Percentiles rank a stretch among this genome's conserved stretches.
phyloP scores from a whole-genome alignment of 768 basidiomycete genomes.

The Trametes sanguinea region DNA sequence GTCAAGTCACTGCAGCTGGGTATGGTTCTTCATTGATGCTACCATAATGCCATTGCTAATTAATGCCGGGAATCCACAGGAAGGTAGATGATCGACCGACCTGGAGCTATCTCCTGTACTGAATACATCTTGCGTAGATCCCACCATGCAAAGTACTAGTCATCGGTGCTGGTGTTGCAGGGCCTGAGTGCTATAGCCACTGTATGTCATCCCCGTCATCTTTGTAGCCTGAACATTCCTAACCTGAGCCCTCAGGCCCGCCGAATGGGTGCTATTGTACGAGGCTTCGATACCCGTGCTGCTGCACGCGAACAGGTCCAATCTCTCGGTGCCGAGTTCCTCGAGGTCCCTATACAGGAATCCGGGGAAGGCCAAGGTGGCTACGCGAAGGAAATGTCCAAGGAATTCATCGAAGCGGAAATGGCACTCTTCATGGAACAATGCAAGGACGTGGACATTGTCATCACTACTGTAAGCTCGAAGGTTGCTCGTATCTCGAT shows the following conservation, averaged over 20 bases:
- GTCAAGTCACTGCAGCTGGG: constrained; percentile 91
- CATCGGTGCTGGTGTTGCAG: constrained; percentile 87
- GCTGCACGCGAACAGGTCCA: constrained; percentile 89
- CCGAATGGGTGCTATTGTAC: constrained; percentile 84
- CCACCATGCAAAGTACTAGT: constrained; percentile 86
- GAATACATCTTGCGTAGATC: constrained; percentile 47
- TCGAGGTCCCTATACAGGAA: constrained; percentile 80
- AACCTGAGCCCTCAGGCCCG: constrained; percentile 52
- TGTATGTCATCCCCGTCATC: constrained; percentile 39
- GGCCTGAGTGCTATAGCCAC: constrained; percentile 88
- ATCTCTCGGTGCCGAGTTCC: constrained; percentile 86
- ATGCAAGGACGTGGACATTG: constrained; percentile 86
- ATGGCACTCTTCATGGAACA: constrained; percentile 89
- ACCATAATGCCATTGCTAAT: background rate
- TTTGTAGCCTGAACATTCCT: background rate
- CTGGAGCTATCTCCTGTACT: background rate
- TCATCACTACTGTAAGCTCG: constrained; percentile 71
- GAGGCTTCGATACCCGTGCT: constrained; percentile 84
- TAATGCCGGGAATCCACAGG: constrained; percentile 29
- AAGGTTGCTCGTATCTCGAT: background rate
- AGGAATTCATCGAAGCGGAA: constrained; percentile 86
- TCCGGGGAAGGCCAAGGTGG: constrained; percentile 83
- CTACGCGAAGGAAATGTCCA: constrained; percentile 89
- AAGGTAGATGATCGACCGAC: constrained; percentile 39
- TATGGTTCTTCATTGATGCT: constrained; percentile 37